These are phyloP conservation scores for Colletotrichum musae DNA, from an alignment of 2,329 filamentous ascomycete genomes.

Conservation along the genomic window DNA sequence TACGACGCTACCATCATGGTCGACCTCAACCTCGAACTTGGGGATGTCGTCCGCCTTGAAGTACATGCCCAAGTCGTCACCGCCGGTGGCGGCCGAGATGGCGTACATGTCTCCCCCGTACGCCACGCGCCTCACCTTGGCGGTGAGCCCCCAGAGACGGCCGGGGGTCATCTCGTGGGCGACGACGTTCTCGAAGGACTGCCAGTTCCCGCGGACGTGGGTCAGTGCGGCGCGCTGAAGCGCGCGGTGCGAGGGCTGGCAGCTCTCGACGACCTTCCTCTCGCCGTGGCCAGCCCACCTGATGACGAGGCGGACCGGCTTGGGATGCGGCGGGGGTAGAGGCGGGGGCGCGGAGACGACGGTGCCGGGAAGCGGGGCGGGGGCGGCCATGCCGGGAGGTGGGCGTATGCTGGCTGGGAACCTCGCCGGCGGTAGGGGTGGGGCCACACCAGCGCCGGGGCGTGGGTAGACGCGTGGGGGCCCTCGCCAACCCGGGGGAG, in stretches of 20 bases:
- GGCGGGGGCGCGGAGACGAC: background rate
- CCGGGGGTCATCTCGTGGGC: slow-evolving; percentile 35
- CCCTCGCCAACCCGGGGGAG: slow-evolving; percentile 34
- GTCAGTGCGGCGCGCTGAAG: slow-evolving; percentile 41
- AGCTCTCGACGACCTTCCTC: slow-evolving; percentile 49
- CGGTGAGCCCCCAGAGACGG: slow-evolving; percentile 30
- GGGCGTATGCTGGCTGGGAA: slow-evolving; percentile 23
- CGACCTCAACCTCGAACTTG: slow-evolving; percentile 36
- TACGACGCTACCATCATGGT: slow-evolving; percentile 28
- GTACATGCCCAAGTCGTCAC: slow-evolving; percentile 35
- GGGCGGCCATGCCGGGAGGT: background rate
- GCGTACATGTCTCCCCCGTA: slow-evolving; percentile 38
- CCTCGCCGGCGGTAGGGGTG: slow-evolving; percentile 12
- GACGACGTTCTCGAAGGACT: slow-evolving; percentile 36
- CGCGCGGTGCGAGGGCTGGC: slow-evolving; percentile 34
- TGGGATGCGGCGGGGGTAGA: slow-evolving; percentile 36
- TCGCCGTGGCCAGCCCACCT: slow-evolving; percentile 48
- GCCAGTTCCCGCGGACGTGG: slow-evolving; percentile 35
- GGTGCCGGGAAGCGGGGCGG: background rate
- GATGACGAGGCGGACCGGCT: slow-evolving; percentile 46
- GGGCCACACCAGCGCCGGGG: slow-evolving; percentile 4
- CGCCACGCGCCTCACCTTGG: slow-evolving; percentile 36
- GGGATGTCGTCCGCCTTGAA: slow-evolving; percentile 39
- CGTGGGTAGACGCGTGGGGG: slow-evolving; percentile 41
- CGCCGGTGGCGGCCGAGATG: slow-evolving; percentile 29